These are phyloP conservation scores for Globisporangium camurandrum DNA, from an alignment of 352 stramenopile genomes.

Conservation along the genomic window DNA sequence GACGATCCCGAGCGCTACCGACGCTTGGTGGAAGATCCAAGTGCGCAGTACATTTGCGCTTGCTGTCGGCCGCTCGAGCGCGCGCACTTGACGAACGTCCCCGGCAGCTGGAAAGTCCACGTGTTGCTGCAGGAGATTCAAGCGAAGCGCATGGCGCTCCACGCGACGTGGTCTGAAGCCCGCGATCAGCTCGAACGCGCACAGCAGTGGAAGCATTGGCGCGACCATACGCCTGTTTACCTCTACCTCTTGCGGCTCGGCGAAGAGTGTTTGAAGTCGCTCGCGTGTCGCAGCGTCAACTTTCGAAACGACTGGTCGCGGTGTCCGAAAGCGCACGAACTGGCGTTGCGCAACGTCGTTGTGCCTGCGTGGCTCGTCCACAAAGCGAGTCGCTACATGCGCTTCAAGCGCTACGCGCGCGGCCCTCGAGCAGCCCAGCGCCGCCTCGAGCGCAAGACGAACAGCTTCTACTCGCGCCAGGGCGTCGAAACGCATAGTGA, in stretches of 20 bases:
- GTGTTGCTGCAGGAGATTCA: conserved; percentile 72
- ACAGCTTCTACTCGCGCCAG: conserved; percentile 76
- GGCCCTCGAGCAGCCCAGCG: conserved; percentile 51
- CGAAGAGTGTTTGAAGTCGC: conserved; percentile 75
- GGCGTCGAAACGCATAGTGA: conserved; percentile 52
- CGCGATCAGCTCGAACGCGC: conserved; percentile 38
- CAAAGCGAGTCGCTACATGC: conserved; percentile 75
- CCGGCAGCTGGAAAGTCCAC: conserved; percentile 52
- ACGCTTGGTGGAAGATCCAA: conserved; percentile 54
- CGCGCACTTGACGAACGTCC: conserved; percentile 27
- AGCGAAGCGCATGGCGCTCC: conserved; percentile 43
- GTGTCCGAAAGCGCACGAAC: conserved; percentile 43
- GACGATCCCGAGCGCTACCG: conserved; percentile 55
- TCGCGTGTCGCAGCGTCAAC: conserved; percentile 75
- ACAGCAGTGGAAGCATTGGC: conserved; percentile 65
- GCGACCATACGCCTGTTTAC: conserved; percentile 72
- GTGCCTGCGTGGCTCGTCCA: conserved; percentile 64
- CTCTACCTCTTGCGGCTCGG: conserved; percentile 74
- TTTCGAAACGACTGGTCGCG: conserved; percentile 65
- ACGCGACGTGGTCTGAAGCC: conserved; percentile 66
- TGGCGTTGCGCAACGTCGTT: conserved; percentile 17
- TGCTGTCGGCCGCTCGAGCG: conserved; percentile 59
- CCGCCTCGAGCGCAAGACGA: conserved; percentile 51
- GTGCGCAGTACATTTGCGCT: conserved; percentile 65
- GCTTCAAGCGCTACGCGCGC: conserved; percentile 78